Percentiles rank a stretch among this genome's conserved stretches.
These are phyloP conservation scores for Epichloe hybrida DNA, from an alignment of 2,329 filamentous ascomycete genomes.

Conservation along the genomic window DNA sequence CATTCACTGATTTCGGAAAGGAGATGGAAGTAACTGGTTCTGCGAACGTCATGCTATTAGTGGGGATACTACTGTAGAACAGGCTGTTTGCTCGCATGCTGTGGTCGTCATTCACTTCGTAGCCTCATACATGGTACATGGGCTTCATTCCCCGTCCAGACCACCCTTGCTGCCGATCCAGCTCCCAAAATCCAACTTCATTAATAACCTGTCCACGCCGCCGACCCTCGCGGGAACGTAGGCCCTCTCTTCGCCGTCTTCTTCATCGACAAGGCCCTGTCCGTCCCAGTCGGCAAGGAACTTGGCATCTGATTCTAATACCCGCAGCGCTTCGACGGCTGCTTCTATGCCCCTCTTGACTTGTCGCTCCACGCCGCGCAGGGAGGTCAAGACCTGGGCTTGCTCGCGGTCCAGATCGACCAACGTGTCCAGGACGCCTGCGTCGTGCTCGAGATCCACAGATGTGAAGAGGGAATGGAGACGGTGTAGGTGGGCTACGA, in stretches of 20 bases:
- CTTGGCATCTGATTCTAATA: constrained; percentile 28
- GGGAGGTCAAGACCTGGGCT: constrained; percentile 46
- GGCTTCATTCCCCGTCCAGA: constrained; percentile 1
- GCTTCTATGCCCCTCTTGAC: constrained; percentile 56
- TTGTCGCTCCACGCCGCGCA: constrained; percentile 48
- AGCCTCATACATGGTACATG: no score
- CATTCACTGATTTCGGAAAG: no score
- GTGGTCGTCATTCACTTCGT: no score
- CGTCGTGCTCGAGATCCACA: constrained; percentile 68
- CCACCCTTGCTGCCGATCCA: constrained; percentile 32
- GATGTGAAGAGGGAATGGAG: constrained; percentile 65
- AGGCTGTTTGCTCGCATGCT: no score
- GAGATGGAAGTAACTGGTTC: no score
- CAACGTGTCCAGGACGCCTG: constrained; percentile 66
- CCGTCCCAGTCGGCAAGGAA: constrained; percentile 33
- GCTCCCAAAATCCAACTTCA: constrained; percentile 70
- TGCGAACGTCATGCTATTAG: no score
- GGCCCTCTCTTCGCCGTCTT: constrained; percentile 23
- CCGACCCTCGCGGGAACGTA: constrained; percentile 64
- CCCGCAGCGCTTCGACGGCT: constrained; percentile 43
- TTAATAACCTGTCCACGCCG: constrained; percentile 71
- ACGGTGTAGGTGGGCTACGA: constrained; percentile 63
- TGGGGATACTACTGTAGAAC: no score
- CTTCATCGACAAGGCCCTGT: constrained; percentile 22
- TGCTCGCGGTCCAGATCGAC: constrained; percentile 63